phyloP scores from a whole-genome alignment of 2,329 filamentous ascomycete genomes.

The Xylogone sp. region DNA sequence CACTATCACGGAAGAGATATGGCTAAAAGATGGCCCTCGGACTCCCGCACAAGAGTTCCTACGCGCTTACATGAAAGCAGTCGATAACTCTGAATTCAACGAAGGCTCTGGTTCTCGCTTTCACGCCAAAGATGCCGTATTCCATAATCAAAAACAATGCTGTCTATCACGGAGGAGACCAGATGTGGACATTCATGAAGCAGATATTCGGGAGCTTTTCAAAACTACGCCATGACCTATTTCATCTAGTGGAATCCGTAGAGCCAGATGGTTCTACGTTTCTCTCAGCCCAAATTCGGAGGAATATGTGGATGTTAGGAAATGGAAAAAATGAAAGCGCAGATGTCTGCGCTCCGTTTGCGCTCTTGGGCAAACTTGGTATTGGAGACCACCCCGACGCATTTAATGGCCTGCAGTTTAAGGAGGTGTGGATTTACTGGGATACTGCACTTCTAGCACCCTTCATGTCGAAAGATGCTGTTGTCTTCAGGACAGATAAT shows the following conservation, averaged over 20 bases:
- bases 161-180: background rate
- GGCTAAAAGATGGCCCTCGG: no score
- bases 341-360: background rate
- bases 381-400: background rate
- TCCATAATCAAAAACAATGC: background rate
- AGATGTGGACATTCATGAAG: background rate
- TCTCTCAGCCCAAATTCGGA: background rate
- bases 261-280: background rate
- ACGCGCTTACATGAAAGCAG: background rate
- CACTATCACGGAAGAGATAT: no score
- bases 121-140: background rate
- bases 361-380: background rate
- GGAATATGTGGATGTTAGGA: background rate
- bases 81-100: background rate
- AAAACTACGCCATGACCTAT: background rate
- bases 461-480: background rate
- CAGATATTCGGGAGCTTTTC: background rate
- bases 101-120: background rate
- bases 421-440: background rate
- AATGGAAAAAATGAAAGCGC: background rate
- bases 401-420: background rate
- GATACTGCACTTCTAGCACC: background rate
- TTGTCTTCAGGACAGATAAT: no score
- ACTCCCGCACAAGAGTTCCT: background rate
- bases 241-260: background rate